Conservation (phyloP, 2,329 filamentous ascomycete genomes). For the Trichoderma atrobrunneum region DNA sequence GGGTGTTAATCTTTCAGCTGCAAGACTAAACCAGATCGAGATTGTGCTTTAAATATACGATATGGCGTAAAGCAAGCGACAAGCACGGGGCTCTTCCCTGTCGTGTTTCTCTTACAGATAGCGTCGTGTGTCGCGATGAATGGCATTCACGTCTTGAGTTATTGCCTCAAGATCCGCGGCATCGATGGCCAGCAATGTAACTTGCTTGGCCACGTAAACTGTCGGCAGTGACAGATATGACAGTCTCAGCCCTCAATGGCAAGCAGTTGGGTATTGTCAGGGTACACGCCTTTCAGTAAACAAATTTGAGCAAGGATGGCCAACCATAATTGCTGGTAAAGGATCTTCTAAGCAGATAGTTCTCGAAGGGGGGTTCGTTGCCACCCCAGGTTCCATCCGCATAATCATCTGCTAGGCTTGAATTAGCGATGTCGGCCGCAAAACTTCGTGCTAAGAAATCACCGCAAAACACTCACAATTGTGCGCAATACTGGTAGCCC, state of each 20-base stretch:
- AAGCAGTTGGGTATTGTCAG: not conserved
- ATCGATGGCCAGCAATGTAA: not conserved
- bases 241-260: not conserved
- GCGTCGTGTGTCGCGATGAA: not conserved
- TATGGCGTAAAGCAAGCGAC: not conserved
- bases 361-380: not conserved
- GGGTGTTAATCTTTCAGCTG: not conserved
- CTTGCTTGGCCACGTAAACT: not conserved
- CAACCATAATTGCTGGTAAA: not conserved
- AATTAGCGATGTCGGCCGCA: not conserved
- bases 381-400: not conserved
- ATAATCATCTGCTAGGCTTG: not conserved
- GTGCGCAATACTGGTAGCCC: not conserved
- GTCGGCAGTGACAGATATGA: not conserved
- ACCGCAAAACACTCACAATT: not conserved
- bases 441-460: not conserved
- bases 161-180: not conserved
- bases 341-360: not conserved
- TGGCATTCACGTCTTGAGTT: not conserved
- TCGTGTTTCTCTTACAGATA: not conserved
- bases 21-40: slow-evolving; percentile 1
- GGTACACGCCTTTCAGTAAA: not conserved
- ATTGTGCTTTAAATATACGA: not conserved
- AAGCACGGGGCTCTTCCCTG: not conserved
- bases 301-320: not conserved